phyloP scores from a whole-genome alignment of 352 stramenopile genomes.

The Sclerospora graminicola region DNA sequence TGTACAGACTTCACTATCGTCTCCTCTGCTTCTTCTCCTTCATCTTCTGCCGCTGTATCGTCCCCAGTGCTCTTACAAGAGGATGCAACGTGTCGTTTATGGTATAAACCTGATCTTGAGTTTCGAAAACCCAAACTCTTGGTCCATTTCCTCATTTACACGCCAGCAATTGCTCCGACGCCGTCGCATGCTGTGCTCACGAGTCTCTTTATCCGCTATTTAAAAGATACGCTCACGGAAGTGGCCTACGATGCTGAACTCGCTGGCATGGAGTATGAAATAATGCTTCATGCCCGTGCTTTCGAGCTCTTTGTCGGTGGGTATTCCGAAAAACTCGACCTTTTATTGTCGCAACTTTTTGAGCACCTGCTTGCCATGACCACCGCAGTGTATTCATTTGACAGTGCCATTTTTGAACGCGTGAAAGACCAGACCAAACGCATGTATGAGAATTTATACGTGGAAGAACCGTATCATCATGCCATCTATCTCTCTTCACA shows the following conservation, averaged over 20 bases:
- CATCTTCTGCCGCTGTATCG: conserved; percentile 6
- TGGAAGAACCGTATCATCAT: conserved; percentile 88
- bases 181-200: conserved; percentile 66
- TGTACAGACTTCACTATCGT: conserved; percentile 64
- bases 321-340: conserved; percentile 87
- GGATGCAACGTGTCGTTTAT: conserved; percentile 44
- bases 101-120: conserved; percentile 83
- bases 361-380: conserved; percentile 40
- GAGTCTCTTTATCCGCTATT: conserved; percentile 54
- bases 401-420: conserved; percentile 61
- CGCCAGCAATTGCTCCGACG: conserved; percentile 37
- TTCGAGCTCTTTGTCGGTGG: conserved; percentile 79
- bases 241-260: conserved; percentile 70
- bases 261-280: conserved; percentile 65
- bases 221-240: conserved; percentile 83
- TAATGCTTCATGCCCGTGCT: conserved; percentile 48
- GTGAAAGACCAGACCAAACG: conserved; percentile 80
- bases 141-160: conserved; percentile 71
- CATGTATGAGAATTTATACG: conserved; percentile 83
- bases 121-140: conserved; percentile 89
- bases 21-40: conserved; percentile 22
- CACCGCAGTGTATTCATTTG: conserved; percentile 36
- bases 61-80: conserved; percentile 32
- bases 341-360: conserved; percentile 68
- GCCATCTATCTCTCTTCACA: conserved; percentile 69